Conservation (phyloP, 2,329 filamentous ascomycete species). For the Penicillium sp. region DNA sequence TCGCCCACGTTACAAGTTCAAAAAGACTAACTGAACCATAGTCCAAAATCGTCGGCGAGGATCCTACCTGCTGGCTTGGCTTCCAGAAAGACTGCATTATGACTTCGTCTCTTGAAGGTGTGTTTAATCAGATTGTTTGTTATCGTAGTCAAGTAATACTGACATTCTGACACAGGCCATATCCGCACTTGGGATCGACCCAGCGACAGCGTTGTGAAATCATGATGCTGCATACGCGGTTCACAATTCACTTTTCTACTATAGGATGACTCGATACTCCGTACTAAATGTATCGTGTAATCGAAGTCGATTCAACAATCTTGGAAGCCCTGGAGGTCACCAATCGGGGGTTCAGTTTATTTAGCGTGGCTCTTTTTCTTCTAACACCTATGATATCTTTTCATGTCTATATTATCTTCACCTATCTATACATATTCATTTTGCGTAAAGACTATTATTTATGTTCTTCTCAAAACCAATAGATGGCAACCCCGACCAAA, state of each 20-base stretch:
- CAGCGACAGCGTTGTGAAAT: slow-evolving; percentile 36
- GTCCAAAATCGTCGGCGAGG: slow-evolving; percentile 80
- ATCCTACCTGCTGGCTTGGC: slow-evolving; percentile 85
- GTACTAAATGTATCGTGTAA: background rate
- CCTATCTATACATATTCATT: background rate
- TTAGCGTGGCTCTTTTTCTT: background rate
- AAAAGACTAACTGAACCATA: slow-evolving; percentile 36
- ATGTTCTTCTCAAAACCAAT: background rate
- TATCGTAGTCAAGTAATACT: slow-evolving; percentile 8
- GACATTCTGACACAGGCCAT: slow-evolving; percentile 56
- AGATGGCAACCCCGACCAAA: background rate
- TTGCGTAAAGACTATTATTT: background rate
- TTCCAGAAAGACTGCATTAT: slow-evolving; percentile 93
- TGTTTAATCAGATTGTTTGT: slow-evolving; percentile 31
- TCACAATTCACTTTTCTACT: background rate
- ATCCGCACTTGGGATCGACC: slow-evolving; percentile 73
- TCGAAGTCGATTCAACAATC: background rate
- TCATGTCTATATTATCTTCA: background rate
- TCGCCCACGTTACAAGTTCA: background rate
- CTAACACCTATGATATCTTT: background rate
- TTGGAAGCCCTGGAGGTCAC: background rate
- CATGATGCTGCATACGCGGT: slow-evolving; percentile 17
- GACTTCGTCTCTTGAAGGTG: slow-evolving; percentile 87
- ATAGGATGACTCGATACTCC: background rate
- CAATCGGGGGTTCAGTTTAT: background rate